Evolutionary conservation across 1,284 basidiomycete species (phyloP).

Genomic region (Puccinia triticina): DNA sequence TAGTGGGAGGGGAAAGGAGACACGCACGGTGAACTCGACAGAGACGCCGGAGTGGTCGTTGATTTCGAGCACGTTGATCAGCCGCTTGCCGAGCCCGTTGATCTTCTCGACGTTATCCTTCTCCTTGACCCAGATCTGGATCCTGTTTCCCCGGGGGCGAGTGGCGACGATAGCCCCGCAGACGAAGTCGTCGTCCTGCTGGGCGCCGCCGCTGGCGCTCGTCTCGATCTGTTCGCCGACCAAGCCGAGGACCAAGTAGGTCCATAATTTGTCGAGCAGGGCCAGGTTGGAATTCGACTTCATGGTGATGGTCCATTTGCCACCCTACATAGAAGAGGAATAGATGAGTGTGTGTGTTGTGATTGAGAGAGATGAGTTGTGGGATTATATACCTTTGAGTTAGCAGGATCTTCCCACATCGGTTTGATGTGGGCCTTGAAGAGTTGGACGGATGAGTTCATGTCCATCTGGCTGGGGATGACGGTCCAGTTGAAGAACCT

Average conservation of each 20-base stretch:
- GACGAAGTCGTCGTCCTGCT: slow-evolving; percentile 21
- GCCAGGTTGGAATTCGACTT: slow-evolving; percentile 69
- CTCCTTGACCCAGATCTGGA: slow-evolving; percentile 82
- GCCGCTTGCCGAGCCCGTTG: slow-evolving; percentile 78
- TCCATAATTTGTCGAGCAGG: slow-evolving; percentile 84
- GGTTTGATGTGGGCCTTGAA: slow-evolving; percentile 86
- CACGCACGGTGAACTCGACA: slow-evolving; percentile 24
- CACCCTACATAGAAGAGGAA: slow-evolving; percentile 68
- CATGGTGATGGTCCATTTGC: slow-evolving; percentile 93
- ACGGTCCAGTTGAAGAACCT: slow-evolving; percentile 94
- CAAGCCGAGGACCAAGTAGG: slow-evolving; percentile 84
- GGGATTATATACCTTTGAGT: slow-evolving; percentile 72
- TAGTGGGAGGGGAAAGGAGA: not conserved
- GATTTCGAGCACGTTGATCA: slow-evolving; percentile 78
- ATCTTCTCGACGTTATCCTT: slow-evolving; percentile 80
- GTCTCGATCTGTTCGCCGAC: slow-evolving; percentile 83
- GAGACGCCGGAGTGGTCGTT: slow-evolving; percentile 63
- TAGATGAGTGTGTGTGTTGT: not conserved
- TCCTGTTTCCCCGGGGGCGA: slow-evolving; percentile 81
- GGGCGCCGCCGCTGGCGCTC: not conserved
- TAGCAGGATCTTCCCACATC: slow-evolving; percentile 95
- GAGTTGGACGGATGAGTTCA: slow-evolving; percentile 87
- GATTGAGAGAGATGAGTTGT: too few relatives aligned
- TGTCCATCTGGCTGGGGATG: slow-evolving; percentile 80
- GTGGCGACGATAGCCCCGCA: slow-evolving; percentile 72